phyloP scores from a whole-genome alignment of 2,329 filamentous ascomycete species.

The Dactylonectria estremocensis region DNA sequence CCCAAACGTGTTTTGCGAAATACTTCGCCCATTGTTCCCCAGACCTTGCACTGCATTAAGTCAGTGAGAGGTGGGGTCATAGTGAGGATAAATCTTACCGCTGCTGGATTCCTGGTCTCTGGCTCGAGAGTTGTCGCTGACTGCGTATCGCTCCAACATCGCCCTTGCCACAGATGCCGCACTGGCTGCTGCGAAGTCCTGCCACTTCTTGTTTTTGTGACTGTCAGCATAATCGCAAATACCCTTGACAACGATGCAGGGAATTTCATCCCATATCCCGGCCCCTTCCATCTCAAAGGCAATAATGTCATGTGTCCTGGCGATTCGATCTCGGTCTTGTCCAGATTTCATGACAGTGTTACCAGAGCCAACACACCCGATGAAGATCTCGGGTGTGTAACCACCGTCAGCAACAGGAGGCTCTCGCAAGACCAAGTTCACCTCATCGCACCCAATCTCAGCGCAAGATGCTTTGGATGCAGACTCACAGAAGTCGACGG shows the following conservation, averaged over 20 bases:
- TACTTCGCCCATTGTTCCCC: neutral
- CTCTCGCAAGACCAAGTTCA: conserved; percentile 20
- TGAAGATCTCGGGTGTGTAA: conserved; percentile 45
- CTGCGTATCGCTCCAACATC: neutral
- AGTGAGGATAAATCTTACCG: neutral
- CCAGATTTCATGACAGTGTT: conserved; percentile 57
- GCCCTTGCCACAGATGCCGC: conserved; percentile 15
- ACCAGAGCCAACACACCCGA: conserved; percentile 45
- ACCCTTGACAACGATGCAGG: conserved; percentile 22
- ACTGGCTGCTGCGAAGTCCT: conserved; percentile 18
- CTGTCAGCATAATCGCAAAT: conserved; percentile 25
- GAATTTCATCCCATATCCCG: conserved; percentile 9
- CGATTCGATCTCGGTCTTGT: conserved; percentile 9
- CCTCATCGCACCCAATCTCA: neutral
- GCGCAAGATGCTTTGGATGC: conserved; percentile 8
- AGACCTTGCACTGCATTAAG: neutral
- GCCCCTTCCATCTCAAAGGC: conserved; percentile 29
- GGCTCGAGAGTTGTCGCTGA: neutral
- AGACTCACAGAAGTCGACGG: neutral
- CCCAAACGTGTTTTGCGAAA: neutral
- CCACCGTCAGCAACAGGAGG: conserved; percentile 37
- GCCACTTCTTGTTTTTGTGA: conserved; percentile 28
- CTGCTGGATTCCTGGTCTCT: neutral
- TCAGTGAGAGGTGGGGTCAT: neutral
- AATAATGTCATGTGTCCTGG: neutral